phyloP scores from a whole-genome alignment of 768 basidiomycete species.

The Mycena olivaceomarginata region DNA sequence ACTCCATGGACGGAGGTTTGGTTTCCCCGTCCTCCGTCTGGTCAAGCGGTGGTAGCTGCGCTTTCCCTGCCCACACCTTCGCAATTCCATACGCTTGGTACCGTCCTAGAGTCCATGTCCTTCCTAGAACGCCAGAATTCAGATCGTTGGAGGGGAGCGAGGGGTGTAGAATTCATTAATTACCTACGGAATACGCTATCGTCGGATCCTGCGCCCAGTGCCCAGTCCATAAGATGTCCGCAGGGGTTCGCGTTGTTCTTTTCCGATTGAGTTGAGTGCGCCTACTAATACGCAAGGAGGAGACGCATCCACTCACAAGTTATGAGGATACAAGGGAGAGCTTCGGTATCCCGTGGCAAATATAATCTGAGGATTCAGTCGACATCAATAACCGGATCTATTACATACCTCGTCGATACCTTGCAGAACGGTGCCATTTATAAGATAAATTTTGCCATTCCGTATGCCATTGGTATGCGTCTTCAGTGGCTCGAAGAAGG shows the following conservation, averaged over 20 bases:
- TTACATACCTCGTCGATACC: conserved; percentile 51
- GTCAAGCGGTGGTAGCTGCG: conserved; percentile 20
- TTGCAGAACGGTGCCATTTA: conserved; percentile 53
- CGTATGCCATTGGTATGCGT: conserved; percentile 45
- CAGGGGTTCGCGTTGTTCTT: conserved; percentile 11
- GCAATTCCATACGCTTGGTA: conserved; percentile 47
- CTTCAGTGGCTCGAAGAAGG: conserved; percentile 46
- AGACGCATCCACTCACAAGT: conserved; percentile 9
- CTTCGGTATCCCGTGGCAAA: conserved; percentile 28
- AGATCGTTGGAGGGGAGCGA: not conserved
- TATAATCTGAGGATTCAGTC: conserved; percentile 21
- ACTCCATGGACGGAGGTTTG: not conserved
- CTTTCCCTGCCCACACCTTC: conserved; percentile 49
- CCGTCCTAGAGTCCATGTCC: conserved; percentile 44
- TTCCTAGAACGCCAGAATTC: conserved; percentile 14
- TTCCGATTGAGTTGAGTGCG: too few species aligned
- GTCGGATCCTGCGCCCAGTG: conserved; percentile 55
- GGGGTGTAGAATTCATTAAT: not conserved
- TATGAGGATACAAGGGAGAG: conserved; percentile 20
- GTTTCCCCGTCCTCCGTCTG: not conserved
- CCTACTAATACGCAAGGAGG: not conserved
- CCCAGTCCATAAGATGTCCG: conserved; percentile 45
- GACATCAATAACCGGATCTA: not conserved
- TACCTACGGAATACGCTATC: conserved; percentile 48
- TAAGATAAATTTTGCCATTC: conserved; percentile 50